These are phyloP conservation scores for Rhodotorula sp. DNA, from an alignment of 1,284 basidiomycete genomes.

Conservation along the genomic window DNA sequence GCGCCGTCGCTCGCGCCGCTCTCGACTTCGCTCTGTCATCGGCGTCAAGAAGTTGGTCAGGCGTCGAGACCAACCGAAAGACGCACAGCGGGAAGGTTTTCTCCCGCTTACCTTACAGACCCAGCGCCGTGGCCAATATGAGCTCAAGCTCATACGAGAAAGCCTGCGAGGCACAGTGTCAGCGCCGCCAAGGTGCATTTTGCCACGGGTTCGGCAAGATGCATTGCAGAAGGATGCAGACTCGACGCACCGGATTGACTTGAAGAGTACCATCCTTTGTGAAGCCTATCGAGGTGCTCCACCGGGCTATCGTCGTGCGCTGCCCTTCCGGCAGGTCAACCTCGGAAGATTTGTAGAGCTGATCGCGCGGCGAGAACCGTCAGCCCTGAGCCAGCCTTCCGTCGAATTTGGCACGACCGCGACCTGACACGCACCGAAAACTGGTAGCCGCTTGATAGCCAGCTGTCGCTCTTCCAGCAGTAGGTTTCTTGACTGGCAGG, in stretches of 20 bases:
- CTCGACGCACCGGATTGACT: slow-evolving; percentile 5
- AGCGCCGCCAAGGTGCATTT: no score
- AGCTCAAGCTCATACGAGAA: not conserved
- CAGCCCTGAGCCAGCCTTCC: no score
- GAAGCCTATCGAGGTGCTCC: not conserved
- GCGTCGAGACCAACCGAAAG: no score
- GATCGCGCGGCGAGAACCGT: not conserved
- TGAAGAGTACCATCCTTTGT: slow-evolving; percentile 13
- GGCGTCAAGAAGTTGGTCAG: not conserved
- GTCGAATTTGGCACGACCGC: no score
- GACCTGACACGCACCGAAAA: slow-evolving; percentile 4
- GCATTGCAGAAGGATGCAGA: not conserved
- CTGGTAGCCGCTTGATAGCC: not conserved
- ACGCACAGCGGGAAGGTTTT: no score
- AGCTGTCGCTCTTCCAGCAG: not conserved
- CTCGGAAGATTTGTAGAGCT: not conserved
- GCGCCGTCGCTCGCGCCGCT: not conserved
- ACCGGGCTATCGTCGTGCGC: slow-evolving; percentile 1
- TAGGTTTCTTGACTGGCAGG: not conserved
- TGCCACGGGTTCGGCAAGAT: no score
- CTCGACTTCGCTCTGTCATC: not conserved
- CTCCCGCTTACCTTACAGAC: not conserved
- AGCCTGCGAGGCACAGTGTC: not conserved
- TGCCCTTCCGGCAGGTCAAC: not conserved
- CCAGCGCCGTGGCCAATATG: slow-evolving; percentile 1